Evolutionary conservation across 1,284 basidiomycete genomes (phyloP).

Genomic region (Ganoderma multipileum): DNA sequence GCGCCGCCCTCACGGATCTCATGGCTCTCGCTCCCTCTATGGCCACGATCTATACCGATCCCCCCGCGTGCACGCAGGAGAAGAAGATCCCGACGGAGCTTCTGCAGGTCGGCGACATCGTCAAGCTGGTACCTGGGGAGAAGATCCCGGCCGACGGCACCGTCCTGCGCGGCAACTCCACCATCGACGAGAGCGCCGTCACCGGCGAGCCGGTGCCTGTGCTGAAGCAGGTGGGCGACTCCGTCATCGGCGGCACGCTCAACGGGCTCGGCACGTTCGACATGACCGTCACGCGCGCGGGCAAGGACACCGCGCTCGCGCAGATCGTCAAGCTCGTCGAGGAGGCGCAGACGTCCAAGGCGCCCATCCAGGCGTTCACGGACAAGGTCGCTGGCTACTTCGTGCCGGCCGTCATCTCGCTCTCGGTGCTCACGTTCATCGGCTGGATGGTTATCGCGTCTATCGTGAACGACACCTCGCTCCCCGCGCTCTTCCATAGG

Average conservation of each 20-base stretch:
- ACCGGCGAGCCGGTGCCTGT: conserved; percentile 97
- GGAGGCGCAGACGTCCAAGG: conserved; percentile 97
- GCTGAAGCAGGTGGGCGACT: conserved; percentile 82
- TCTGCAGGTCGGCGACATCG: conserved; percentile 91
- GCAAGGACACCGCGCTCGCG: conserved; percentile 93
- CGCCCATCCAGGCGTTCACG: conserved; percentile 97
- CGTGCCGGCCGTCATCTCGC: conserved; percentile 89
- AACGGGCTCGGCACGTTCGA: conserved; percentile 97
- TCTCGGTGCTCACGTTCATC: conserved; percentile 85
- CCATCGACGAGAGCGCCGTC: conserved; percentile 95
- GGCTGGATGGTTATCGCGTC: conserved; percentile 85
- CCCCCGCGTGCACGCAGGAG: conserved; percentile 79
- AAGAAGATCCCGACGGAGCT: conserved; percentile 95
- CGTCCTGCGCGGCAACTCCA: conserved; percentile 86
- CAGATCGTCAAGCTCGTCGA: conserved; percentile 98
- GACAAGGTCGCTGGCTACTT: conserved; percentile 96
- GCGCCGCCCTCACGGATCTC: conserved; percentile 94
- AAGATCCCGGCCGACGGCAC: conserved; percentile 96
- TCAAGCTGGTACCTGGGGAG: conserved; percentile 96
- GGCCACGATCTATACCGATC: conserved; percentile 93
- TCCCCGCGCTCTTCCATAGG: conserved; percentile 86
- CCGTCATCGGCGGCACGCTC: conserved; percentile 95
- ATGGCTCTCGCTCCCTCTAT: conserved; percentile 95
- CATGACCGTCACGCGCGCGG: conserved; percentile 94
- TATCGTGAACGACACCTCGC: conserved; percentile 60